Evolutionary conservation across 1,139 yeast genomes (phyloP).

Genomic region (Saccharomyces hybrid): DNA sequence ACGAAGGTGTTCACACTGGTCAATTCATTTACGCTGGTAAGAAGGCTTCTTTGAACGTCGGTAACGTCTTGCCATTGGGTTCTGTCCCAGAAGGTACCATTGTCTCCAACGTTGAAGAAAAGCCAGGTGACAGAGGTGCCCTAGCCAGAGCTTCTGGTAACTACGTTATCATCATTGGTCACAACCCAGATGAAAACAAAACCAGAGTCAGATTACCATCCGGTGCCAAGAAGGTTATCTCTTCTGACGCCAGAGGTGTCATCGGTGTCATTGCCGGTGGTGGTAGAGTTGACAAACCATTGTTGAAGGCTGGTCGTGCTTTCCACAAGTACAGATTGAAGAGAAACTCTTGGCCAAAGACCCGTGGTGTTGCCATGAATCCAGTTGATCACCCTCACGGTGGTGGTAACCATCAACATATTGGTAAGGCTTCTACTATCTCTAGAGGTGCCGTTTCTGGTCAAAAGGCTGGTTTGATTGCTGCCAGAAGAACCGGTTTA

Average conservation of each 20-base stretch:
- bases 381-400: conserved; percentile 99
- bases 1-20: conserved; percentile 99
- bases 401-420: conserved; percentile 99
- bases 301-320: conserved; percentile 99
- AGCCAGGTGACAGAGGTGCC: conserved; percentile 99
- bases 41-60: conserved; percentile 95
- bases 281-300: conserved; percentile 99
- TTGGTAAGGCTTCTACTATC: conserved; percentile 99
- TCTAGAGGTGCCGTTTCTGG: conserved; percentile 99
- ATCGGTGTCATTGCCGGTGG: conserved; percentile 99
- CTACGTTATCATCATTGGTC: conserved; percentile 97
- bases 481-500: conserved; percentile 99
- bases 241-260: conserved; percentile 98
- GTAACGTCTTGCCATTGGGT: conserved; percentile 96
- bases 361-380: conserved; percentile 99
- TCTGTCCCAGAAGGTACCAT: conserved; percentile 99
- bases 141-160: conserved; percentile 98
- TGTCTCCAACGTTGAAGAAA: conserved; percentile 96
- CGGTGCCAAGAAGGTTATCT: conserved; percentile 94
- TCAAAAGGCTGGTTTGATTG: conserved; percentile 99
- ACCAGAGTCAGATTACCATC: conserved; percentile 99
- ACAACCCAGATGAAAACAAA: conserved; percentile 98
- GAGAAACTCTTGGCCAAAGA: conserved; percentile 99
- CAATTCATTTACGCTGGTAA: conserved; percentile 98
- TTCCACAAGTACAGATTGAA: conserved; percentile 98